Conservation (phyloP, 768 basidiomycete genomes). For the Pisolithus sp. region DNA sequence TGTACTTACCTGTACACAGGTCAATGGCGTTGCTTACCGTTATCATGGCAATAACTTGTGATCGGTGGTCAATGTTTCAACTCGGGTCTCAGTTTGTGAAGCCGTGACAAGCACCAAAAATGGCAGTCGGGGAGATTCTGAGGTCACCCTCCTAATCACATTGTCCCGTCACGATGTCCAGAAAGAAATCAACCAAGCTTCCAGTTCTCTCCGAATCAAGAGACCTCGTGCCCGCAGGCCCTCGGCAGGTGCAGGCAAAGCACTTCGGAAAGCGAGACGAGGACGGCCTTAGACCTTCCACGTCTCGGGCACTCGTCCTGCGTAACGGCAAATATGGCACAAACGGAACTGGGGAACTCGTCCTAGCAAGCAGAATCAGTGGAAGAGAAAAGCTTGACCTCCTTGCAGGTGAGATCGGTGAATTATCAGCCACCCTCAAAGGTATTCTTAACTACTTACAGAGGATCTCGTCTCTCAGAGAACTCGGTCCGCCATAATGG, state of each 20-base stretch:
- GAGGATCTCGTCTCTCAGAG: slow-evolving; percentile 58
- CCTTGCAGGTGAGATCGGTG: slow-evolving; percentile 50
- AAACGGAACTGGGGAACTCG: slow-evolving; percentile 62
- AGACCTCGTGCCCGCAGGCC: slow-evolving; percentile 52
- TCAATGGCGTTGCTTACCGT: too few relatives aligned
- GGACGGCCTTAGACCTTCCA: slow-evolving; percentile 52
- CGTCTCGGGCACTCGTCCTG: slow-evolving; percentile 65
- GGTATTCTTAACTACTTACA: slow-evolving; percentile 19
- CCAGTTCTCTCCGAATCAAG: slow-evolving; percentile 17
- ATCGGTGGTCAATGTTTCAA: too few relatives aligned
- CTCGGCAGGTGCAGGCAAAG: slow-evolving; percentile 39
- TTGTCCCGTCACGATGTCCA: slow-evolving; percentile 20
- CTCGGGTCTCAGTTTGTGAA: too few relatives aligned
- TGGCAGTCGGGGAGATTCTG: too few relatives aligned
- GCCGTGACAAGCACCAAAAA: too few relatives aligned
- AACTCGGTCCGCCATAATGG: slow-evolving; percentile 51
- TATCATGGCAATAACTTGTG: too few relatives aligned
- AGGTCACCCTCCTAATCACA: not conserved
- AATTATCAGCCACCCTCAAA: not conserved
- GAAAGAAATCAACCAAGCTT: slow-evolving; percentile 20
- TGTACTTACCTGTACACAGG: too few relatives aligned
- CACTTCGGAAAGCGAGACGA: slow-evolving; percentile 38
- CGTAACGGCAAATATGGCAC: slow-evolving; percentile 73
- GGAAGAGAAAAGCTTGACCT: slow-evolving; percentile 80
- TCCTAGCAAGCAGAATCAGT: slow-evolving; percentile 51